Evolutionary conservation across 768 basidiomycete species (phyloP).

Genomic region (Leccinum disarticulatum): DNA sequence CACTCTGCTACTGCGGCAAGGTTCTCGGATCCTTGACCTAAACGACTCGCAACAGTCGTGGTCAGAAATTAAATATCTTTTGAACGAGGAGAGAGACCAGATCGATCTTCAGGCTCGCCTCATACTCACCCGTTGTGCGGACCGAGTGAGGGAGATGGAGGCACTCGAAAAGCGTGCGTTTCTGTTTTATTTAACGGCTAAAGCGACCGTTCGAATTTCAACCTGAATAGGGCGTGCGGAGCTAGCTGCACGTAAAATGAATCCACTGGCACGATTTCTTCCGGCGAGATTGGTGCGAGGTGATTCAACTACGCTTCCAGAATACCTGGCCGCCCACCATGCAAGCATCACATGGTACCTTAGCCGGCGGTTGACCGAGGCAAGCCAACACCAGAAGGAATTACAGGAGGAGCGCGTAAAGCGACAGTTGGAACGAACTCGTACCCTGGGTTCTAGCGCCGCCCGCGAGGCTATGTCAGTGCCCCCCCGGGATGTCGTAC

Average conservation of each 20-base stretch:
- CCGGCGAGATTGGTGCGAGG: conserved; percentile 68
- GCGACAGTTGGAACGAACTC: conserved; percentile 81
- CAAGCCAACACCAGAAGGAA: conserved; percentile 76
- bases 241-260: conserved; percentile 60
- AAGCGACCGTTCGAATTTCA: conserved; percentile 19
- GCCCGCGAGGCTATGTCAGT: conserved; percentile 59
- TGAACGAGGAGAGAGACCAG: conserved; percentile 92
- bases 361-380: conserved; percentile 73
- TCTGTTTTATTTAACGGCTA: conserved; percentile 12
- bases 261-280: conserved; percentile 67
- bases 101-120: conserved; percentile 91
- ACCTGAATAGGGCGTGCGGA: conserved; percentile 58
- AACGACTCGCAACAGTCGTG: conserved; percentile 50
- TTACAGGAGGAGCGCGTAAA: conserved; percentile 94
- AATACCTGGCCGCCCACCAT: conserved; percentile 85
- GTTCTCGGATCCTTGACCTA: conserved; percentile 56
- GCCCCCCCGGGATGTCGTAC: conserved; percentile 31
- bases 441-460: conserved; percentile 80
- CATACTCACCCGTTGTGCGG: conserved; percentile 81
- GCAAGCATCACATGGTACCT: conserved; percentile 93
- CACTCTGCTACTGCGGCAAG: conserved; percentile 52
- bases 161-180: conserved; percentile 80
- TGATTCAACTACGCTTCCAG: conserved; percentile 49
- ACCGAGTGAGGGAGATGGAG: conserved; percentile 87
- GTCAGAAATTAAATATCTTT: conserved; percentile 67